Percentiles rank a stretch among this genome's conserved stretches.
Conservation (phyloP, 1,284 basidiomycete species). For the Kwoniella shivajii region DNA sequence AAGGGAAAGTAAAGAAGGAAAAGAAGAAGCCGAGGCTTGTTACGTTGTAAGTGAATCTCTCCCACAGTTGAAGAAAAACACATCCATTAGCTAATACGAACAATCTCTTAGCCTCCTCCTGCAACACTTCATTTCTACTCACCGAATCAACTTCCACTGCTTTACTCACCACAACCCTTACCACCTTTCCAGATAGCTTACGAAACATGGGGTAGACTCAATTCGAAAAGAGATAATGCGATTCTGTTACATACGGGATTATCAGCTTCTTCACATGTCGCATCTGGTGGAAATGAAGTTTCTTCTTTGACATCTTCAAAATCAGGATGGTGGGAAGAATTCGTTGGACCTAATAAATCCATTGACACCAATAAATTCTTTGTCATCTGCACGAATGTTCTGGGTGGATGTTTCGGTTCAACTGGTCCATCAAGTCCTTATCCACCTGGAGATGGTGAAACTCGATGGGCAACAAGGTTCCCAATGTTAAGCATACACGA, state of each 20-base stretch:
- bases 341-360: constrained; percentile 91
- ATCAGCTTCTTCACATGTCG: constrained; percentile 93
- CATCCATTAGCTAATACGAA: neutral
- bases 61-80: neutral
- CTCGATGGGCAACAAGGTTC: constrained; percentile 85
- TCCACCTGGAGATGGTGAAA: constrained; percentile 58
- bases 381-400: constrained; percentile 94
- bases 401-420: constrained; percentile 96
- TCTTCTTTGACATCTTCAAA: constrained; percentile 57
- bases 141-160: constrained; percentile 65
- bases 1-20: constrained; percentile 23
- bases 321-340: constrained; percentile 96
- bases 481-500: constrained; percentile 93
- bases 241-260: constrained; percentile 97
- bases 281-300: constrained; percentile 75
- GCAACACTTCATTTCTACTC: constrained; percentile 62
- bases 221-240: constrained; percentile 75
- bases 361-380: constrained; percentile 93
- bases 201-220: constrained; percentile 95
- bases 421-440: constrained; percentile 85
- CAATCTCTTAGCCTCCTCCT: constrained; percentile 43
- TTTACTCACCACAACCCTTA: constrained; percentile 70
- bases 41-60: constrained; percentile 47
- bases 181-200: constrained; percentile 77
- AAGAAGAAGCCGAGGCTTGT: constrained; percentile 52